A percentile compares a stretch with the other conserved stretches of the same genome.
Conservation (phyloP, 2,329 filamentous ascomycete genomes). For the Alternaria brassicicola region DNA sequence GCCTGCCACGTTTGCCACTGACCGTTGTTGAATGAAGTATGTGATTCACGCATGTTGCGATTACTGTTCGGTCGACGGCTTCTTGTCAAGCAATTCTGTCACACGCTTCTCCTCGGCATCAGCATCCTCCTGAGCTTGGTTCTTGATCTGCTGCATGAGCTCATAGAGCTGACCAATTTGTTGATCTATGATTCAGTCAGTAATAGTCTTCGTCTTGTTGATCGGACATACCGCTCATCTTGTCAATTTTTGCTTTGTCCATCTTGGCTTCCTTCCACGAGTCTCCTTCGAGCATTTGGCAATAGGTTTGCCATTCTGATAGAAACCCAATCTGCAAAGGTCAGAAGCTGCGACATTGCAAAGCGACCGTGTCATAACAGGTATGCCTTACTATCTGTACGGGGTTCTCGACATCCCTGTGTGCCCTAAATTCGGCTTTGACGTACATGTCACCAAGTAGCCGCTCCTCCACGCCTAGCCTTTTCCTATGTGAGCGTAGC, state of each 20-base stretch:
- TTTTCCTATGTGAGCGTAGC: constrained; percentile 82
- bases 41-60: constrained; percentile 14
- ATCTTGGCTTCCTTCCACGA: constrained; percentile 83
- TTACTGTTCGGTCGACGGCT: constrained; percentile 38
- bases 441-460: constrained; percentile 90
- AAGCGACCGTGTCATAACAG: background rate
- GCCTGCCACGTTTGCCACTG: constrained; percentile 17
- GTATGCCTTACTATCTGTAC: constrained; percentile 78
- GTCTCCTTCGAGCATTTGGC: constrained; percentile 88
- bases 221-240: constrained; percentile 82
- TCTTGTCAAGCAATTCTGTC: constrained; percentile 41
- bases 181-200: constrained; percentile 67
- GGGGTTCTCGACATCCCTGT: constrained; percentile 84
- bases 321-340: constrained; percentile 83
- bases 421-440: constrained; percentile 88
- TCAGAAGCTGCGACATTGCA: constrained; percentile 9
- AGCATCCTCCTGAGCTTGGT: constrained; percentile 56
- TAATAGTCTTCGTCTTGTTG: background rate
- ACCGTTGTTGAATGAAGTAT: constrained; percentile 6
- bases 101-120: constrained; percentile 39
- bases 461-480: constrained; percentile 74
- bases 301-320: constrained; percentile 95
- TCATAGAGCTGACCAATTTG: constrained; percentile 94
- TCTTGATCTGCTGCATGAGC: constrained; percentile 81
- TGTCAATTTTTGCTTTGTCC: constrained; percentile 81